Evolutionary conservation across 306 rosid species (phyloP).

Genomic region (Lathyrus sativus): DNA sequence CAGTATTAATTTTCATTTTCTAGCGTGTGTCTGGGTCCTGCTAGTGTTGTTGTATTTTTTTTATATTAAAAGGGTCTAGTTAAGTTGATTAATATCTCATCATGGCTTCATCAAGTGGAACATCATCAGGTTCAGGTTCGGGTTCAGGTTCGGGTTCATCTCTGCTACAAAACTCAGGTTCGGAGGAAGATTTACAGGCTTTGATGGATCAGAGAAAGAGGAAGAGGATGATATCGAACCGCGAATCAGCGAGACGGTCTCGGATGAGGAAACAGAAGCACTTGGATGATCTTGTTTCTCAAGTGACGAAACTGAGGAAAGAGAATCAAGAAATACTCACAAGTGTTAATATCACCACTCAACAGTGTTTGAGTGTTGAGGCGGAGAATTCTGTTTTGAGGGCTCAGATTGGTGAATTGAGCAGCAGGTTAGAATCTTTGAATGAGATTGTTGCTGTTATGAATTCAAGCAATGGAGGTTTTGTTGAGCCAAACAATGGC

Average conservation of each 20-base stretch:
- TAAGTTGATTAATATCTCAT: slow-evolving; percentile 10
- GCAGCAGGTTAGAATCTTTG: slow-evolving; percentile 64
- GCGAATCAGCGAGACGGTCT: slow-evolving; percentile 88
- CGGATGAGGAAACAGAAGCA: slow-evolving; percentile 95
- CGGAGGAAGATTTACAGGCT: slow-evolving; percentile 62
- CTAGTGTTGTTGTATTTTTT: slow-evolving; percentile 21
- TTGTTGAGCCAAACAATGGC: slow-evolving; percentile 46
- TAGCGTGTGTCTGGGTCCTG: slow-evolving; percentile 55
- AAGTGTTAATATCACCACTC: slow-evolving; percentile 58
- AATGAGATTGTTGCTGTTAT: slow-evolving; percentile 57
- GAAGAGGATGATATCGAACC: slow-evolving; percentile 92
- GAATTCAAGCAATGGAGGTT: slow-evolving; percentile 44
- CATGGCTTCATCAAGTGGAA: slow-evolving; percentile 87
- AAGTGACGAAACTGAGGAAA: slow-evolving; percentile 57
- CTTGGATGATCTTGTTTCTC: slow-evolving; percentile 75
- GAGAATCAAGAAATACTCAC: slow-evolving; percentile 76
- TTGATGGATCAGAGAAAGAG: slow-evolving; percentile 84
- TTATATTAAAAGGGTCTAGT: not conserved
- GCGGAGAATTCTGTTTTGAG: slow-evolving; percentile 76
- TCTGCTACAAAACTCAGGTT: slow-evolving; percentile 63
- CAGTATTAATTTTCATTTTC: slow-evolving; percentile 16
- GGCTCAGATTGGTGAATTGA: slow-evolving; percentile 72
- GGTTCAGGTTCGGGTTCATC: slow-evolving; percentile 53
- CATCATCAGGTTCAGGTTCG: slow-evolving; percentile 60
- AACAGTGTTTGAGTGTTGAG: slow-evolving; percentile 62